A percentile compares a stretch with the other conserved stretches of the same genome.
phyloP scores from a whole-genome alignment of 805 yeast species.

The Lipomyces chichibuensis region DNA sequence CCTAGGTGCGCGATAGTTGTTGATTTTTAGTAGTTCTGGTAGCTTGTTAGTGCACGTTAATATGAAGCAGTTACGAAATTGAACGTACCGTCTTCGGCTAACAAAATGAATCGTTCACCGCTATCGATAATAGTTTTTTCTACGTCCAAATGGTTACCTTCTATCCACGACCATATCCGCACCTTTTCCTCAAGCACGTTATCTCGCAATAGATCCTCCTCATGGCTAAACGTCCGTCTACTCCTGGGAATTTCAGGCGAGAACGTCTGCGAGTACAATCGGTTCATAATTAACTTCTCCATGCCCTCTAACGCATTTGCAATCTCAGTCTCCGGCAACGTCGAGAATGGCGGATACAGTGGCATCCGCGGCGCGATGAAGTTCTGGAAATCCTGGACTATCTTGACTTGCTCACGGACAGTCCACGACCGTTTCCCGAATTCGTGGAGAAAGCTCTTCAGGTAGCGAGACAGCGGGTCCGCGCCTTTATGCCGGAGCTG shows the following conservation, averaged over 20 bases:
- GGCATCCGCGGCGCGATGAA: constrained; percentile 55
- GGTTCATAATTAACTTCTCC: constrained; percentile 89
- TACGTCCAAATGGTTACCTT: constrained; percentile 79
- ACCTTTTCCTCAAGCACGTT: constrained; percentile 54
- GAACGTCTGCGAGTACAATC: constrained; percentile 75
- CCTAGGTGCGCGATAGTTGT: constrained; percentile 86
- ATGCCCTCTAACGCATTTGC: constrained; percentile 85
- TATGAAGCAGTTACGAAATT: too few relatives aligned
- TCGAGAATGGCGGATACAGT: constrained; percentile 71
- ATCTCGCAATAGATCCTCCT: constrained; percentile 67
- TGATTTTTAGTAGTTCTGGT: constrained; percentile 74
- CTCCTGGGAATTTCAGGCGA: constrained; percentile 67
- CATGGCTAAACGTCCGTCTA: constrained; percentile 58
- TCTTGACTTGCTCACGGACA: constrained; percentile 73
- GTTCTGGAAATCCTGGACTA: constrained; percentile 72
- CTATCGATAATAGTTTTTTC: constrained; percentile 53
- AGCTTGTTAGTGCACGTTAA: neutral
- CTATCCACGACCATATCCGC: constrained; percentile 70
- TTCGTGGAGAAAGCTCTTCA: constrained; percentile 70
- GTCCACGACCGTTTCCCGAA: constrained; percentile 73
- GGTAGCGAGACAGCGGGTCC: constrained; percentile 84
- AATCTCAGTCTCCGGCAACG: constrained; percentile 61
- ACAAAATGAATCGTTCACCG: constrained; percentile 58
- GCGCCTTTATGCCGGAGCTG: constrained; percentile 76
- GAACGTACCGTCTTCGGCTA: constrained; percentile 56